A percentile compares a stretch with the other conserved stretches of the same genome.
Conservation (phyloP, 768 basidiomycete species). For the Lepiota venenata region DNA sequence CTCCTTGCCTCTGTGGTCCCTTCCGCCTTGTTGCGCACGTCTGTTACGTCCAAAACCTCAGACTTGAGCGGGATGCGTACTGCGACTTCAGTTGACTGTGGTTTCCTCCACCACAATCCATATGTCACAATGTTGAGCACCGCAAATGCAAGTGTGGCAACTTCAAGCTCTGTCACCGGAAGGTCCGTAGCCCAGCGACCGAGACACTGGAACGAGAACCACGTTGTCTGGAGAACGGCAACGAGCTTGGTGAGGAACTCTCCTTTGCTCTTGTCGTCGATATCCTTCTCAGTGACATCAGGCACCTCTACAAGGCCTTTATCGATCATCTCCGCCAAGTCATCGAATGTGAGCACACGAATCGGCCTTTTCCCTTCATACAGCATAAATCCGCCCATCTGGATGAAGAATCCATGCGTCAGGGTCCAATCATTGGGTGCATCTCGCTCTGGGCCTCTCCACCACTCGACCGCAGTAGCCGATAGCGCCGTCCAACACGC, state of each 20-base stretch:
- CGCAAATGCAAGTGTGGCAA: constrained; percentile 6
- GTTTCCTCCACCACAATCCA: constrained; percentile 9
- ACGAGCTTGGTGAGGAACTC: constrained; percentile 21
- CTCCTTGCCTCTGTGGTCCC: too few relatives aligned
- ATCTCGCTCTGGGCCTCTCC: too few relatives aligned
- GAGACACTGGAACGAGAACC: constrained; percentile 18
- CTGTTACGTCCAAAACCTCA: too few relatives aligned
- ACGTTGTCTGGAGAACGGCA: constrained; percentile 18
- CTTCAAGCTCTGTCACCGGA: constrained; percentile 1
- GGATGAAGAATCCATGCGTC: constrained; percentile 11
- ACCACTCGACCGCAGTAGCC: too few relatives aligned
- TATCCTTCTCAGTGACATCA: constrained; percentile 12
- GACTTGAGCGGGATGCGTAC: background rate
- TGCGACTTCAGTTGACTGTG: background rate
- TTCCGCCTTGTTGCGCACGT: background rate
- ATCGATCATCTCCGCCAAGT: background rate
- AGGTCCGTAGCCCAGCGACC: background rate
- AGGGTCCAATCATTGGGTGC: constrained; percentile 2
- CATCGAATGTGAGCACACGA: background rate
- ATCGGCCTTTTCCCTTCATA: background rate
- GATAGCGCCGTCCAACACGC: background rate
- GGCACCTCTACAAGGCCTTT: background rate
- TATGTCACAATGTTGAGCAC: constrained; percentile 1
- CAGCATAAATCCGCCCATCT: constrained; percentile 12
- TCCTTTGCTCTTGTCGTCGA: constrained; percentile 23